Conservation (phyloP, 352 stramenopile species). For the Globisporangium spiculum region DNA sequence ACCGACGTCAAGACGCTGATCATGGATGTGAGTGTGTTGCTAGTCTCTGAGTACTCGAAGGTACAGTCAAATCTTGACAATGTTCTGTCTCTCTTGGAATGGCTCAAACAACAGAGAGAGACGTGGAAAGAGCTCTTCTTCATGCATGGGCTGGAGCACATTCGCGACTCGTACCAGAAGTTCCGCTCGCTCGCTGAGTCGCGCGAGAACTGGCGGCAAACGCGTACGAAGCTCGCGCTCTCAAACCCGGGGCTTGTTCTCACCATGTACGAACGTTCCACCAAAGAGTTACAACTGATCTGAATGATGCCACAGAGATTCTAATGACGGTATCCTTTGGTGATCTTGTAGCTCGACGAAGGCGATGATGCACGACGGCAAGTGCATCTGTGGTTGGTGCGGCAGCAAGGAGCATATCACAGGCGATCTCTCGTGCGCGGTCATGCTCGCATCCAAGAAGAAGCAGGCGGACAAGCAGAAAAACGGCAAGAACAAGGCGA, state of each 20-base stretch:
- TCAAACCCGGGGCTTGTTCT: conserved; percentile 65
- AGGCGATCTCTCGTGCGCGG: conserved; percentile 42
- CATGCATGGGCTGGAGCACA: conserved; percentile 69
- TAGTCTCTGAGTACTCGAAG: background rate
- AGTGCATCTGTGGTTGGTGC: conserved; percentile 79
- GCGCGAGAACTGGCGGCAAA: conserved; percentile 75
- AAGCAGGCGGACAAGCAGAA: conserved; percentile 58
- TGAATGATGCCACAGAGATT: background rate
- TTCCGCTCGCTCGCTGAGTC: conserved; percentile 61
- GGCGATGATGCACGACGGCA: conserved; percentile 83
- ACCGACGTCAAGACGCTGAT: conserved; percentile 79
- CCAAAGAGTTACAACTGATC: background rate
- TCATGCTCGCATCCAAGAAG: conserved; percentile 49
- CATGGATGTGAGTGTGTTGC: conserved; percentile 56
- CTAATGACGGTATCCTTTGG: background rate
- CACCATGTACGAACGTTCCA: conserved; percentile 42
- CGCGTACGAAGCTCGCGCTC: conserved; percentile 66
- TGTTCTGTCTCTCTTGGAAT: background rate
- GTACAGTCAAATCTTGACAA: background rate
- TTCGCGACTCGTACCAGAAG: conserved; percentile 48
- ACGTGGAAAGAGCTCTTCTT: conserved; percentile 81
- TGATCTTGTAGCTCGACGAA: conserved; percentile 53
- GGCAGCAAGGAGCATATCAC: conserved; percentile 72
- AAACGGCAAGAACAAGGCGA: conserved; percentile 26
- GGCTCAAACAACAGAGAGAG: conserved; percentile 23